A percentile compares a stretch with the other conserved stretches of the same genome.
Conservation (phyloP, 2,329 filamentous ascomycete genomes). For the Neonectria sp. region DNA sequence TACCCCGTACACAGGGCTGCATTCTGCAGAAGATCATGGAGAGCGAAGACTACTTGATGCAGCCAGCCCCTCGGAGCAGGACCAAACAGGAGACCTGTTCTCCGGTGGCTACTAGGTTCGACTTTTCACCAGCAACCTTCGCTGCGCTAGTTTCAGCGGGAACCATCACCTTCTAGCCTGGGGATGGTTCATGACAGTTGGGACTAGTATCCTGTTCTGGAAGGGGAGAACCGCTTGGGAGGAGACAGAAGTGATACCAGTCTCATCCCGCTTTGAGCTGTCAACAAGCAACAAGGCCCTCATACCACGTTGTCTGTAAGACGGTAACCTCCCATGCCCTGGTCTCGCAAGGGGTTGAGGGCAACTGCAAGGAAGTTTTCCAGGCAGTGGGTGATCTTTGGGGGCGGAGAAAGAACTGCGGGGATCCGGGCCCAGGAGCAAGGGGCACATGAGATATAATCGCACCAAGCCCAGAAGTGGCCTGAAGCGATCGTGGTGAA, state of each 20-base stretch:
- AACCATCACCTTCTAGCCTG: constrained; percentile 11
- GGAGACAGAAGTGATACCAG: constrained; percentile 2
- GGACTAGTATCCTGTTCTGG: neutral
- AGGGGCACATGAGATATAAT: constrained; percentile 15
- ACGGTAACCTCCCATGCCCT: neutral
- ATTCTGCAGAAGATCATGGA: constrained; percentile 23
- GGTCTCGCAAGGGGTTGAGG: neutral
- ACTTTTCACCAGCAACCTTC: constrained; percentile 2
- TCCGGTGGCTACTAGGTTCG: constrained; percentile 8
- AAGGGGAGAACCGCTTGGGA: constrained; percentile 6
- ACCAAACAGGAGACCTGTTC: constrained; percentile 3
- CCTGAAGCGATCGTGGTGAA: constrained; percentile 29
- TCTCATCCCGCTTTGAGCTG: constrained; percentile 1
- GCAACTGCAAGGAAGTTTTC: constrained; percentile 6
- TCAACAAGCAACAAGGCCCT: neutral
- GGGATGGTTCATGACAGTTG: constrained; percentile 1
- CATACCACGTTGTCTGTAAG: constrained; percentile 1
- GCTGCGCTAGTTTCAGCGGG: constrained; percentile 10
- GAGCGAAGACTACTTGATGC: constrained; percentile 3
- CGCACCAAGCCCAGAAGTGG: constrained; percentile 16
- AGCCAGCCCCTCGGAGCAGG: neutral
- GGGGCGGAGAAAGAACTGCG: constrained; percentile 4
- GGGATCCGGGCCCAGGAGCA: constrained; percentile 11
- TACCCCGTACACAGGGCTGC: constrained; percentile 18
- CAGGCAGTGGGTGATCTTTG: neutral